These are phyloP conservation scores for Colletotrichum graminicola DNA, from an alignment of 2,329 filamentous ascomycete genomes.

Conservation along the genomic window DNA sequence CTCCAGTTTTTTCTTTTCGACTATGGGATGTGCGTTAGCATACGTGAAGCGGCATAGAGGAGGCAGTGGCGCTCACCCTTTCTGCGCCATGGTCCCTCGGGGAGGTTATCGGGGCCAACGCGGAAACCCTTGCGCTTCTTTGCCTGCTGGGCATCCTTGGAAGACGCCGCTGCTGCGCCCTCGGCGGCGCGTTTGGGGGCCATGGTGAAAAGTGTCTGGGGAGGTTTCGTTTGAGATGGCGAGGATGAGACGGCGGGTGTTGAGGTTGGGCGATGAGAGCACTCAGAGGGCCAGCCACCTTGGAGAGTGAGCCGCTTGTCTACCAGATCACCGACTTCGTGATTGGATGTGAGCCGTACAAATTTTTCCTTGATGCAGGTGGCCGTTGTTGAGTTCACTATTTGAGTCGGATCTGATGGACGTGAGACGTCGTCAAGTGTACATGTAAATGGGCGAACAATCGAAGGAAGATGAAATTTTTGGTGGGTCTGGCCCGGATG, in stretches of 20 bases:
- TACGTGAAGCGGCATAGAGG: constrained; percentile 5
- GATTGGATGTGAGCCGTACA: background rate
- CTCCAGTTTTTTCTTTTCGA: constrained; percentile 88
- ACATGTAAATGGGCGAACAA: constrained; percentile 10
- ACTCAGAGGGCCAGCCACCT: background rate
- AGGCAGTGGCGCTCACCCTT: constrained; percentile 65
- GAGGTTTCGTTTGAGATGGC: background rate
- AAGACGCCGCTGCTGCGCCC: constrained; percentile 48
- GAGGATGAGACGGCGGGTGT: background rate
- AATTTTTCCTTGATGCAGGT: no score
- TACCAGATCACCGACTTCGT: background rate
- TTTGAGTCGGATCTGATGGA: background rate
- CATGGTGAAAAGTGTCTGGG: constrained; percentile 58
- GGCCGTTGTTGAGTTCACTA: background rate
- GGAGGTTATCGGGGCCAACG: constrained; percentile 89
- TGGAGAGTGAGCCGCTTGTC: background rate
- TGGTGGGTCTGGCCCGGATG: constrained; percentile 27
- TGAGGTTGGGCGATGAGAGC: background rate
- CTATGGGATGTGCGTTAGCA: constrained; percentile 56
- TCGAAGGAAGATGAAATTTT: constrained; percentile 37
- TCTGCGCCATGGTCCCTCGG: constrained; percentile 87
- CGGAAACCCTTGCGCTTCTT: constrained; percentile 81
- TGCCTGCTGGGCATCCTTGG: constrained; percentile 49
- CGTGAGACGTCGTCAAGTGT: constrained; percentile 2
- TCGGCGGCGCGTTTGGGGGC: constrained; percentile 68